Evolutionary conservation across 225 moss, liverwort and hornwort genomes (phyloP).

Genomic region (Marchantia paleacea): DNA sequence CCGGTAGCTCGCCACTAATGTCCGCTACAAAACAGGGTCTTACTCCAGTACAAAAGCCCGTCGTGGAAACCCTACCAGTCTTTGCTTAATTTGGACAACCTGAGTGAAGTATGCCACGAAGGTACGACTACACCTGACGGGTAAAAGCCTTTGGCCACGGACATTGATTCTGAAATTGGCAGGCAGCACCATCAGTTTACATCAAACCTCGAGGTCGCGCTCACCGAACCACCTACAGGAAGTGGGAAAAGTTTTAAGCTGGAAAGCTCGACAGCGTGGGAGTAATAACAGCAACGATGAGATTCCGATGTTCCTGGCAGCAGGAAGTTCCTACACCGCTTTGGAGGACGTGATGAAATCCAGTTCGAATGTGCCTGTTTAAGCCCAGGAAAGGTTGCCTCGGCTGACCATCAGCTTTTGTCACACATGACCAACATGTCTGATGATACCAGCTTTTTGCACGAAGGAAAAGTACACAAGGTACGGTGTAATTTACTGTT

Average conservation of each 20-base stretch:
- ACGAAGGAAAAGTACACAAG: background rate
- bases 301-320: background rate
- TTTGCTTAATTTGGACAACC: background rate
- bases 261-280: background rate
- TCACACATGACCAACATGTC: background rate
- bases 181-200: background rate
- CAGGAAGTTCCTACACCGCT: background rate
- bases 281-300: background rate
- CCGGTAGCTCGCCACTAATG: background rate
- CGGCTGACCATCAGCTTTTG: background rate
- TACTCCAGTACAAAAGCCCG: background rate
- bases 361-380: background rate
- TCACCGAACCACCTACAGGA: background rate
- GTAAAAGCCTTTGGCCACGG: background rate
- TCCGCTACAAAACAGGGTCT: background rate
- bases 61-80: background rate
- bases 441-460: background rate
- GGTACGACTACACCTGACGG: background rate
- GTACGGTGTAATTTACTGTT: background rate
- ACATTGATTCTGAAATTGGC: background rate
- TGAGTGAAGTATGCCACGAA: background rate
- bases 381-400: background rate
- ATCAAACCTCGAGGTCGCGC: background rate
- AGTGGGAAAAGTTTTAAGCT: background rate
- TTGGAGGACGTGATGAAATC: background rate